These are phyloP conservation scores for Amanita pallidorosea DNA, from an alignment of 768 basidiomycete species.

Conservation along the genomic window DNA sequence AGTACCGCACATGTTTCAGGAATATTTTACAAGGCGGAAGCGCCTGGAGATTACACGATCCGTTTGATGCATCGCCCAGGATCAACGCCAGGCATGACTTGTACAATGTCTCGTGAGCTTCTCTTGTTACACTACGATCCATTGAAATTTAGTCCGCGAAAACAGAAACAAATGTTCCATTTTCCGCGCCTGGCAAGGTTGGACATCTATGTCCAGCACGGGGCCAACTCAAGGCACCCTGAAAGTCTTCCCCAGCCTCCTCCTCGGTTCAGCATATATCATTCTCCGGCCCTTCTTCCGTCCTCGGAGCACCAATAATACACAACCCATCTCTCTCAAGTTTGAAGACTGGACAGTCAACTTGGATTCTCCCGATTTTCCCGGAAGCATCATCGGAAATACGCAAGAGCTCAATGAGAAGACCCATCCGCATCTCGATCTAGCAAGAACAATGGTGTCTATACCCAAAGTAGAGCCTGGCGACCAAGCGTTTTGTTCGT, in stretches of 20 bases:
- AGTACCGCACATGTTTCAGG: constrained; percentile 27
- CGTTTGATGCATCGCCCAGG: constrained; percentile 37
- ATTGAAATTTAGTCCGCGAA: not conserved
- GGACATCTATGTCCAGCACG: constrained; percentile 42
- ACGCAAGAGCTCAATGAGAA: constrained; percentile 42
- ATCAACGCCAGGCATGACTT: constrained; percentile 47
- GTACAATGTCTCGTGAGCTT: constrained; percentile 45
- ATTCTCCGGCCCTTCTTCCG: constrained; percentile 61
- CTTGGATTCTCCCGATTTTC: constrained; percentile 38
- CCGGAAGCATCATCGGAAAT: constrained; percentile 41
- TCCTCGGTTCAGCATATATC: constrained; percentile 46
- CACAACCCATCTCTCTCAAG: constrained; percentile 18
- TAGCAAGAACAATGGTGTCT: constrained; percentile 45
- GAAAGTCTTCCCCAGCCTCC: constrained; percentile 47
- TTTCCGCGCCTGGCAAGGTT: constrained; percentile 50
- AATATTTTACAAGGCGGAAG: constrained; percentile 33
- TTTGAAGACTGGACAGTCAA: constrained; percentile 48
- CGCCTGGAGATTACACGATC: constrained; percentile 37
- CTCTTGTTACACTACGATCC: not conserved
- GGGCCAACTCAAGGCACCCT: constrained; percentile 55
- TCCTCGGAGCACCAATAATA: constrained; percentile 9
- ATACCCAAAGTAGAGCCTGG: constrained; percentile 51
- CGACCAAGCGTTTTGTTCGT: constrained; percentile 49
- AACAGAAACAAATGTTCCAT: constrained; percentile 41
- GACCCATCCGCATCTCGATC: constrained; percentile 54